Conservation (phyloP, 805 yeast species). For the Kuraishia hungarica region DNA sequence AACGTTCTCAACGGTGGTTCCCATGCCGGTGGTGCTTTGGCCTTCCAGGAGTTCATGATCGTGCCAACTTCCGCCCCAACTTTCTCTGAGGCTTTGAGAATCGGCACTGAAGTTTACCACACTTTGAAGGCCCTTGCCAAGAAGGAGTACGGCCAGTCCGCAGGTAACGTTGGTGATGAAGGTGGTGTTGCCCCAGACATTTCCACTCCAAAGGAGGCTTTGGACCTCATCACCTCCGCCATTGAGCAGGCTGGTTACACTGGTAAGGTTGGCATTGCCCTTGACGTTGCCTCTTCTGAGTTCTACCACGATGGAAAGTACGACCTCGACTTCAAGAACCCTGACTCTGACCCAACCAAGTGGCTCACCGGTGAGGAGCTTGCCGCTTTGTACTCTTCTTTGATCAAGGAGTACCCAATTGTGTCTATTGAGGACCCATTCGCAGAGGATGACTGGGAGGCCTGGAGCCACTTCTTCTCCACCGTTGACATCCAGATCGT, state of each 20-base stretch:
- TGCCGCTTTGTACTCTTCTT: slow-evolving; percentile 72
- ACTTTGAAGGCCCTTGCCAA: slow-evolving; percentile 85
- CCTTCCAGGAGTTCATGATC: slow-evolving; percentile 99
- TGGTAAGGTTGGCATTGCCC: slow-evolving; percentile 85
- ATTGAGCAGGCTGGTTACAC: slow-evolving; percentile 93
- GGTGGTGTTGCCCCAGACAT: slow-evolving; percentile 99
- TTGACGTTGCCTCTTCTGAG: slow-evolving; percentile 97
- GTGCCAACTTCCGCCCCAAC: slow-evolving; percentile 88
- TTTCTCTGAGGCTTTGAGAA: slow-evolving; percentile 93
- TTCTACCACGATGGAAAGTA: slow-evolving; percentile 95
- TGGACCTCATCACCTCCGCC: slow-evolving; percentile 86
- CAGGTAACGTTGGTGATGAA: slow-evolving; percentile 99
- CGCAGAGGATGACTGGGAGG: slow-evolving; percentile 99
- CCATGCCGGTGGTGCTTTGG: slow-evolving; percentile 99
- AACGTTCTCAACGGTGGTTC: slow-evolving; percentile 99
- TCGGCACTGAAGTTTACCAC: slow-evolving; percentile 98
- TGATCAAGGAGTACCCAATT: slow-evolving; percentile 90
- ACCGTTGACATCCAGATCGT: slow-evolving; percentile 81
- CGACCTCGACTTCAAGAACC: slow-evolving; percentile 98
- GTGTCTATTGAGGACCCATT: slow-evolving; percentile 98
- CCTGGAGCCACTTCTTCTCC: slow-evolving; percentile 86
- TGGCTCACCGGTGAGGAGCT: slow-evolving; percentile 87
- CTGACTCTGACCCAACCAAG: slow-evolving; percentile 81
- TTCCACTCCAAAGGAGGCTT: slow-evolving; percentile 91
- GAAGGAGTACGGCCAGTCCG: slow-evolving; percentile 94